Conservation (phyloP, 1,284 basidiomycete genomes). For the Malassezia psittaci region DNA sequence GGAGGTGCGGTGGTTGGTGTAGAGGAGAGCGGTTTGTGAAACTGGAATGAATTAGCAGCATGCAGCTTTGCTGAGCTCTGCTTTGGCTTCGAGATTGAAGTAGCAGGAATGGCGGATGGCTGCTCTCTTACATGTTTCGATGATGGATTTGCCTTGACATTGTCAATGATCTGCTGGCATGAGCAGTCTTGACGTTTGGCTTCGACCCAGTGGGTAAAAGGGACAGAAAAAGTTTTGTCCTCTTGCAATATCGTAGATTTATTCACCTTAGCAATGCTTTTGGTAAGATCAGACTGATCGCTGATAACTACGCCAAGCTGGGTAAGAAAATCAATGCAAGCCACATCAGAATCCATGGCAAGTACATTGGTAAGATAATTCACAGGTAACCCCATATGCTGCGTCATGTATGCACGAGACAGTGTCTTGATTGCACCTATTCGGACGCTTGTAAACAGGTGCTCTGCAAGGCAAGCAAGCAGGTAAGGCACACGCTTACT, state of each 20-base stretch:
- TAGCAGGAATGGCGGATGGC: too few species aligned
- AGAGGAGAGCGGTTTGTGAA: too few species aligned
- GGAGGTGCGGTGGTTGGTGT: too few species aligned
- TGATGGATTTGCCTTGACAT: conserved; percentile 34
- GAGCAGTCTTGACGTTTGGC: conserved; percentile 58
- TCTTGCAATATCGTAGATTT: conserved; percentile 54
- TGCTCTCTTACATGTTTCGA: too few species aligned
- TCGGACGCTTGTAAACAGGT: conserved; percentile 52
- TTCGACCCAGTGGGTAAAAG: conserved; percentile 57
- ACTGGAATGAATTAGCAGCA: too few species aligned
- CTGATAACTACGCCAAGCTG: conserved; percentile 45
- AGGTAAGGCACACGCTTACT: conserved; percentile 50
- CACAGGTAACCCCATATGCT: conserved; percentile 39
- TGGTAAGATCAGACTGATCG: conserved; percentile 18
- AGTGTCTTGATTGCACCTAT: conserved; percentile 52
- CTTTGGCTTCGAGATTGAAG: too few species aligned
- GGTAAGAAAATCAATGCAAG: conserved; percentile 40
- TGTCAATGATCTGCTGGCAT: conserved; percentile 69
- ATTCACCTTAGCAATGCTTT: conserved; percentile 18
- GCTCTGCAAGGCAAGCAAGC: conserved; percentile 53
- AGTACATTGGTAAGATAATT: conserved; percentile 21
- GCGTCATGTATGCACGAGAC: conserved; percentile 50
- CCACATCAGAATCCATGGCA: conserved; percentile 27
- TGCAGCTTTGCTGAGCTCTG: too few species aligned
- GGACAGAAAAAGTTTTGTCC: conserved; percentile 35